Evolutionary conservation across 257 asterid species (phyloP), one percentile per base, ranked within the genome.

Genomic region (Coffea canephora): DNA sequence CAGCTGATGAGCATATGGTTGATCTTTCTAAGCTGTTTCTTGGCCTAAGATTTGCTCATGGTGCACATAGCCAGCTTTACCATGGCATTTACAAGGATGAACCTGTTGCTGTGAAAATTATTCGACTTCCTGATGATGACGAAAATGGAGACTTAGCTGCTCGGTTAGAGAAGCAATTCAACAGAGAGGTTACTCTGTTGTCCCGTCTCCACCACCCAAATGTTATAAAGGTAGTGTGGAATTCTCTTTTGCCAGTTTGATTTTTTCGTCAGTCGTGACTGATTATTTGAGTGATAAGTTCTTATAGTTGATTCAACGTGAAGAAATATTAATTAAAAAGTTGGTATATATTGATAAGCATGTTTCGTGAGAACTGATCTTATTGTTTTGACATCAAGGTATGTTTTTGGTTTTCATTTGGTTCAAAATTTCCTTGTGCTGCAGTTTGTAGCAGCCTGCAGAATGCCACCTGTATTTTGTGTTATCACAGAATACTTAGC

Each of bases 1-100:
- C 84, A 18, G 82, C 78, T 0, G 89, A 86, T 45, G 84, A 77
- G 65, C 49, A 79, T 78, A 70, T 69, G 69, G 77, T 86, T 77
- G 84, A 86, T 84, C 84, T 84, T 52, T 84, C 89, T 1, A 84
- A 86, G 83, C 83, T 86, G 46, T 84, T 79, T 84, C 86, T 86
- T 61, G 89, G 89, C 77, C 83, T 81, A 39, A 73, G 78, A 45
- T 84, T 86, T 82, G 89, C 89, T 52, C 86, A 86, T 79, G 89
- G 89, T 13, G 89, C 89, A 0, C 88, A 86, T 78, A 86, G 89
- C 78, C 87, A 86, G 80, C 87, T 86, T 80, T 86, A 86, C 81
- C 87, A 84, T 77, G 89, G 89, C 49, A 80, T 76, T 67, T 86
- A 86, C 50, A 79, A 69, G 54, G 88, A 82, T 73, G 86, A 84